Evolutionary conservation across 2,329 filamentous ascomycete genomes (phyloP), one percentile per base, ranked within the genome.

Genomic region (Xylaria polymorpha): DNA sequence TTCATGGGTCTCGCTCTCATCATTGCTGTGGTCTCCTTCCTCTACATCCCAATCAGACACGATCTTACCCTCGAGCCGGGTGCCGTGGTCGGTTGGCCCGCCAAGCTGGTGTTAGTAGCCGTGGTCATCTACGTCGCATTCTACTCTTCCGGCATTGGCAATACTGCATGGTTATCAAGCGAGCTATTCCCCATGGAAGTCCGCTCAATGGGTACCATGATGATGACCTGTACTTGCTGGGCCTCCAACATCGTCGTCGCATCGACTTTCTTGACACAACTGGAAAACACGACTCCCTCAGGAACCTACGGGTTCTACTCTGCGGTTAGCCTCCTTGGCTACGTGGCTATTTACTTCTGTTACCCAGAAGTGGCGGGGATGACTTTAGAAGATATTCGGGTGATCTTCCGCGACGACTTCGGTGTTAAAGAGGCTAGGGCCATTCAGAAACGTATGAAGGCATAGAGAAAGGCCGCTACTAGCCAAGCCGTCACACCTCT

Each of bases 361-460:
- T 86, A 84, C 68, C 83, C 84, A 1, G 83, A 86, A 69, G 83
- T 84, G 7, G 83, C 84, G 62, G 84, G 84, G 7, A 82, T 86
- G 79, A 81, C 84, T 20, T 74, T 87, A 5, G 85, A 87, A 72
- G 82, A 83, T 46, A 62, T 62, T 12, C 29, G 37, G 12, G 46
- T n/a, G 18, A n/a, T 55, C 35, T 62, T 62, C 22, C 37, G 18
- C 10, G 14, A 62, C 22, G 48, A 48, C 1, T 62, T 55, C 44
- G 60, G 50, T 1, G 50, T 55, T 22, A 62, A 56, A 41, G n/a
- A 62, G n/a, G 60, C 60, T 18, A 32, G 60, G 18, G 7, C 8
- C 3, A 62, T 62, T 37, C 50, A 62, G 50, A 62, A 62, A 44
- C 60, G 41, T 4, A 62, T 62, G 50, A 62, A 55, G 25, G 50